A percentile compares a stretch with the other conserved stretches of the same genome.
Evolutionary conservation across 2,329 filamentous ascomycete species (phyloP).

Genomic region (Diaporthe sp.): DNA sequence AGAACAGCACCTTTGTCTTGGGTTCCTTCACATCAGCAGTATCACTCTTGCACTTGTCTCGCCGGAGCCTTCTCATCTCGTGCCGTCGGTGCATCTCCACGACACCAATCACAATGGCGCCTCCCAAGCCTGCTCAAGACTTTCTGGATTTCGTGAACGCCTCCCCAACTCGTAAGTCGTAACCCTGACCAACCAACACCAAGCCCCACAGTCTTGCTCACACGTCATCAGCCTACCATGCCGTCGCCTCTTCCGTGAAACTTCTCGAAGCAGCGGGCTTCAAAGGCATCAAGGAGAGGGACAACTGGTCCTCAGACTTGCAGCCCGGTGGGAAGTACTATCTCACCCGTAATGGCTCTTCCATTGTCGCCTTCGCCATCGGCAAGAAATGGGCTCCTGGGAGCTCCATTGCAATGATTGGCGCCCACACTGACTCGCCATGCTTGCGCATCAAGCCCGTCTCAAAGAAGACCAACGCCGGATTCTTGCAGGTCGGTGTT

Average conservation of each 20-base stretch:
- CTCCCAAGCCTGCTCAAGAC: slow-evolving; percentile 33
- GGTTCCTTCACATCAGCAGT: background rate
- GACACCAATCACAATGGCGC: slow-evolving; percentile 44
- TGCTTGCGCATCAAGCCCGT: slow-evolving; percentile 94
- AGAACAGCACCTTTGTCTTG: slow-evolving; percentile 25
- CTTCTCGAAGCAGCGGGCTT: slow-evolving; percentile 89
- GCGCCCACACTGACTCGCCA: slow-evolving; percentile 95
- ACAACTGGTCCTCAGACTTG: slow-evolving; percentile 86
- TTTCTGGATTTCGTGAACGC: slow-evolving; percentile 37
- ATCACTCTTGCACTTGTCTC: slow-evolving; percentile 6
- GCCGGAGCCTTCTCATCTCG: background rate
- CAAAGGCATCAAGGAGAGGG: slow-evolving; percentile 88
- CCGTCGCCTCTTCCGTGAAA: slow-evolving; percentile 82
- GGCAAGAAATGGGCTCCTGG: slow-evolving; percentile 92
- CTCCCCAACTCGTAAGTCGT: slow-evolving; percentile 43
- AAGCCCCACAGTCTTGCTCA: slow-evolving; percentile 22
- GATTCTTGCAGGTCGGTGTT: slow-evolving; percentile 94
- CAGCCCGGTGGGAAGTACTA: slow-evolving; percentile 95
- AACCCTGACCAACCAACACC: background rate
- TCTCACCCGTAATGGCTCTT: slow-evolving; percentile 92
- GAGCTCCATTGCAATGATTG: slow-evolving; percentile 92
- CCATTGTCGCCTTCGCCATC: slow-evolving; percentile 92
- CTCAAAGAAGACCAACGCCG: slow-evolving; percentile 87
- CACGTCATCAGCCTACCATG: slow-evolving; percentile 84
- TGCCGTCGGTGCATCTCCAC: slow-evolving; percentile 34